A percentile compares a stretch with the other conserved stretches of the same genome.
Conservation (phyloP, 2,329 filamentous ascomycete species). For the Colletotrichum liriopes region DNA sequence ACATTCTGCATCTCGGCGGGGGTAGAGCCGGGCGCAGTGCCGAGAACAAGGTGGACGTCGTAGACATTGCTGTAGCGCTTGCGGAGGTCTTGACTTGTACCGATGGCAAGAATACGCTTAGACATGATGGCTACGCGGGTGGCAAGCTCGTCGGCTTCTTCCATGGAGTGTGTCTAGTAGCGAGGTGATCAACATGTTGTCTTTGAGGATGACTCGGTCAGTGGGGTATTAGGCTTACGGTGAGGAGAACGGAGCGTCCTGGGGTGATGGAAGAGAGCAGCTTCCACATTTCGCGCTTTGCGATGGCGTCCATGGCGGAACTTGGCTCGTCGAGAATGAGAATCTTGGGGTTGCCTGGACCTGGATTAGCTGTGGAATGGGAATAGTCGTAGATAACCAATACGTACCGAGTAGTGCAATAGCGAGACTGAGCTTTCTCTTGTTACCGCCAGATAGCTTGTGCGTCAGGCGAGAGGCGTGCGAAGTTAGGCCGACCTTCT, state of each 20-base stretch:
- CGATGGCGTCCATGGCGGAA: constrained; percentile 80
- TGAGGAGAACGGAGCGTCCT: constrained; percentile 77
- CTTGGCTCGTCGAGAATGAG: constrained; percentile 81
- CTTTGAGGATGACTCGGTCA: too few species aligned
- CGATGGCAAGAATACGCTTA: constrained; percentile 69
- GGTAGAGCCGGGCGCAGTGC: constrained; percentile 68
- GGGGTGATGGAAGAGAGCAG: constrained; percentile 75
- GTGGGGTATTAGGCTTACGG: constrained; percentile 48
- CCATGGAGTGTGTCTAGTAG: constrained; percentile 77
- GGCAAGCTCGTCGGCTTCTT: constrained; percentile 81
- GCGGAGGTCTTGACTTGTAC: constrained; percentile 70
- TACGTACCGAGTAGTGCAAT: constrained; percentile 80
- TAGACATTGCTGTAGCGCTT: constrained; percentile 72
- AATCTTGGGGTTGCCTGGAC: constrained; percentile 78
- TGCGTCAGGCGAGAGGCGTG: constrained; percentile 75
- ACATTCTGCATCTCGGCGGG: constrained; percentile 56
- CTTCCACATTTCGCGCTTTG: constrained; percentile 82
- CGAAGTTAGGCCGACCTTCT: constrained; percentile 73
- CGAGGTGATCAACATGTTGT: not conserved
- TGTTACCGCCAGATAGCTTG: constrained; percentile 80
- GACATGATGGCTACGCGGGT: constrained; percentile 46
- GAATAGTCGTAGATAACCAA: not conserved
- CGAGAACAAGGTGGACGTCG: constrained; percentile 74
- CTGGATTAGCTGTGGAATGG: not conserved
- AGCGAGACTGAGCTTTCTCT: constrained; percentile 80